phyloP scores from a whole-genome alignment of 495 filamentous ascomycete genomes.

The Tuber melanosporum region DNA sequence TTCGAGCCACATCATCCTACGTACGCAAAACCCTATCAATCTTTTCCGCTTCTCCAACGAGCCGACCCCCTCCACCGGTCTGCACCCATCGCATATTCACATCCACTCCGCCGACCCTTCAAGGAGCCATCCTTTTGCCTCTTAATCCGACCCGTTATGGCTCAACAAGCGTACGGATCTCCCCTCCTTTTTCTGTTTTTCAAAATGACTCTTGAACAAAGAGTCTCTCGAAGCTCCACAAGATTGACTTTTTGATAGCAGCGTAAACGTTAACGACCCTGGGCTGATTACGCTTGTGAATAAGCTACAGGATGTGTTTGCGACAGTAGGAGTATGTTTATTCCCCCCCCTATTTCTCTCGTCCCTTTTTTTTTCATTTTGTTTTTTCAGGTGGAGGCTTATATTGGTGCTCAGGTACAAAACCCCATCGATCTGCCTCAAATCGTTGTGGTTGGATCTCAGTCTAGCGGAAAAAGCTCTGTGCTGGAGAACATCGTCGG shows the following conservation, averaged over 20 bases:
- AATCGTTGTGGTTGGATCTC: constrained; percentile 97
- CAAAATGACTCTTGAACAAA: neutral
- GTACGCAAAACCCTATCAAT: neutral
- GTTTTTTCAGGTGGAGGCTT: neutral
- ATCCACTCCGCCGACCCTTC: neutral
- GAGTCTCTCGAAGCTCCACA: neutral
- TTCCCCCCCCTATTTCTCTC: constrained; percentile 20
- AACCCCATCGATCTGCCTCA: constrained; percentile 99
- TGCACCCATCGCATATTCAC: neutral
- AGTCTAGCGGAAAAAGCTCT: constrained; percentile 99
- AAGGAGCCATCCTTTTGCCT: neutral
- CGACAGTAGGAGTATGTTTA: constrained; percentile 84
- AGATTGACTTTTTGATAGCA: constrained; percentile 12
- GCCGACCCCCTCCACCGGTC: neutral
- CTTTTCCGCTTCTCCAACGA: neutral
- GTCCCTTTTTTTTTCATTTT: neutral
- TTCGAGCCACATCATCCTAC: neutral
- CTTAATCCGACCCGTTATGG: neutral
- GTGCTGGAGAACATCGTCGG: constrained; percentile 99
- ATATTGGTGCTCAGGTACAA: constrained; percentile 54
- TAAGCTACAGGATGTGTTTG: constrained; percentile 98
- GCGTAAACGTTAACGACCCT: constrained; percentile 72
- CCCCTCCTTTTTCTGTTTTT: neutral
- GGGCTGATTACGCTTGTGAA: constrained; percentile 89
- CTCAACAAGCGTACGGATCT: constrained; percentile 7